Evolutionary conservation across 2,329 filamentous ascomycete species (phyloP).

Genomic region (Aspergillus sp.): DNA sequence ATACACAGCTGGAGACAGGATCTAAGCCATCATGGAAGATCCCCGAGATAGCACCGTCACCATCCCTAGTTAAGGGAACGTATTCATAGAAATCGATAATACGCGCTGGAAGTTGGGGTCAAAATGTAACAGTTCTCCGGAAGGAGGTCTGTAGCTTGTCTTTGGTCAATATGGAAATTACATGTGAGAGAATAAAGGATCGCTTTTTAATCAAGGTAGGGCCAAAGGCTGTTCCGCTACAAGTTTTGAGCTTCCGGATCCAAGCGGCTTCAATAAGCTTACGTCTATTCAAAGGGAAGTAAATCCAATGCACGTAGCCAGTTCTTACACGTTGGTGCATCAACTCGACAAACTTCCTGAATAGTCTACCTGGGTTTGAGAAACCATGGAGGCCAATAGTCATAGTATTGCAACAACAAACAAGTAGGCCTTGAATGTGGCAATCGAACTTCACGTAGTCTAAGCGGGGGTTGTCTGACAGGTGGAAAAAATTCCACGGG

Average conservation of each 20-base stretch:
- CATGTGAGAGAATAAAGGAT: not conserved
- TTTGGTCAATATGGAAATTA: slow-evolving; percentile 5
- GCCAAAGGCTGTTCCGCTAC: not conserved
- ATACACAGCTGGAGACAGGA: not conserved
- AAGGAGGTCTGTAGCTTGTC: slow-evolving; percentile 13
- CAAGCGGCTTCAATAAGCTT: slow-evolving; percentile 11
- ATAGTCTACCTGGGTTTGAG: slow-evolving; percentile 3
- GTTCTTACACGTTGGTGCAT: slow-evolving; percentile 8
- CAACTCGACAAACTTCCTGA: slow-evolving; percentile 7
- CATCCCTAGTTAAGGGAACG: slow-evolving; percentile 6
- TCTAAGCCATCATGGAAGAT: slow-evolving; percentile 15
- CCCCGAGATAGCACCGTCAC: slow-evolving; percentile 14
- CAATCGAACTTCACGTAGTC: slow-evolving; percentile 12
- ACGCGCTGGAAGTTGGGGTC: slow-evolving; percentile 1
- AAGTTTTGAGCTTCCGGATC: slow-evolving; percentile 6
- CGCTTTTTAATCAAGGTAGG: slow-evolving; percentile 13
- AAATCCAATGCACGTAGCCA: slow-evolving; percentile 11
- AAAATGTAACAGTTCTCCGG: slow-evolving; percentile 15
- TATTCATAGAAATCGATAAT: slow-evolving; percentile 3
- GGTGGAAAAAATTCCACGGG: slow-evolving; percentile 6
- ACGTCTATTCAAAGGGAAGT: slow-evolving; percentile 12
- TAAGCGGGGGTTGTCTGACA: slow-evolving; percentile 4
- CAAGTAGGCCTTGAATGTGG: slow-evolving; percentile 10
- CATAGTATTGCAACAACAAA: slow-evolving; percentile 7
- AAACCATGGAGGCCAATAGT: slow-evolving; percentile 12